phyloP scores from a whole-genome alignment of 257 asterid genomes.

The Linderniella brevidens region DNA sequence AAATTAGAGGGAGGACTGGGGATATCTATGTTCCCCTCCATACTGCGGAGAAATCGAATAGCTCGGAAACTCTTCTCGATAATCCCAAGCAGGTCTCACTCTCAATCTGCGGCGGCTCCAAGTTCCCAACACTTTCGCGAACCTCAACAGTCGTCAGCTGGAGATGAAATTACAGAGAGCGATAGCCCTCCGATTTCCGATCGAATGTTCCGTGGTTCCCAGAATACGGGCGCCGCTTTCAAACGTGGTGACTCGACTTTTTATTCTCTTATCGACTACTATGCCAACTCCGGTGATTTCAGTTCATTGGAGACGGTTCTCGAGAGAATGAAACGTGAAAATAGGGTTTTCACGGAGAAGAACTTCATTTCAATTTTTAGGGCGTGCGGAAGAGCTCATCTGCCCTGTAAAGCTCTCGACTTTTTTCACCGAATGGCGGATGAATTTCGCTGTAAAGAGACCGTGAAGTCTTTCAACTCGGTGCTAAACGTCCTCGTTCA shows the following conservation, averaged over 20 bases:
- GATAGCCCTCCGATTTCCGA: conserved; percentile 29
- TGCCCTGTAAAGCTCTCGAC: conserved; percentile 45
- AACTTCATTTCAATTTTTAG: conserved; percentile 48
- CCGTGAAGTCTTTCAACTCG: conserved; percentile 75
- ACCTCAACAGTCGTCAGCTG: too few species aligned
- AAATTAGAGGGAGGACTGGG: too few species aligned
- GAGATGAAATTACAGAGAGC: too few species aligned
- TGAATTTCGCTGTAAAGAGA: conserved; percentile 56
- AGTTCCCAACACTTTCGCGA: too few species aligned
- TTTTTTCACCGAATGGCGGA: conserved; percentile 54
- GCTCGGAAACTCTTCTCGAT: too few species aligned
- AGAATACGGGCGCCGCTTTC: conserved; percentile 47
- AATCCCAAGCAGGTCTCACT: too few species aligned
- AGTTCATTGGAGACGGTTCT: conserved; percentile 52
- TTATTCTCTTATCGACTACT: conserved; percentile 53
- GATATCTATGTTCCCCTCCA: too few species aligned
- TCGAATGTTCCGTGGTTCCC: conserved; percentile 30
- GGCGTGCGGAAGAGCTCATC: conserved; percentile 60
- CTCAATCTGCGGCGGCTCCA: too few species aligned
- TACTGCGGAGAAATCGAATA: too few species aligned
- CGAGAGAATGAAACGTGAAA: conserved; percentile 49
- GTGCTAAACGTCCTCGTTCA: conserved; percentile 68
- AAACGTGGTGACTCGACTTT: conserved; percentile 75
- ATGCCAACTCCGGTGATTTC: conserved; percentile 52
- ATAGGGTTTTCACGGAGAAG: conserved; percentile 52